Evolutionary conservation across 805 yeast species (phyloP).

Genomic region (Starmerella cellae): DNA sequence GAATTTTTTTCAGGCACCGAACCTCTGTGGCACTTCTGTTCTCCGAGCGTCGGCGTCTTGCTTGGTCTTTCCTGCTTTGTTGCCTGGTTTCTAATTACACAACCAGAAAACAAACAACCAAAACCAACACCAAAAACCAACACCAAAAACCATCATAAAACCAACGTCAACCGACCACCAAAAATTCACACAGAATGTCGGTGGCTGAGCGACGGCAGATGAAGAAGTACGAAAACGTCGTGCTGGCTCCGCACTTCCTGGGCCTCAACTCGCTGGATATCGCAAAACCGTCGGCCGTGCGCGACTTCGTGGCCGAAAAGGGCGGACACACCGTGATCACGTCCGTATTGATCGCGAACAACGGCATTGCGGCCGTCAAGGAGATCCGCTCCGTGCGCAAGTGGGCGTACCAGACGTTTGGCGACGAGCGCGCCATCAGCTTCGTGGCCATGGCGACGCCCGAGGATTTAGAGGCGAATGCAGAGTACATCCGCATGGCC

Average conservation of each 20-base stretch:
- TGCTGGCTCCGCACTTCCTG: conserved; percentile 57
- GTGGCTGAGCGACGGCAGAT: conserved; percentile 13
- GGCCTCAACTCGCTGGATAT: conserved; percentile 67
- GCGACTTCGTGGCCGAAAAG: conserved; percentile 69
- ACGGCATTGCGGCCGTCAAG: conserved; percentile 98
- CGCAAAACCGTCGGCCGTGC: conserved; percentile 60
- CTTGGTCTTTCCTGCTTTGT: too few species aligned
- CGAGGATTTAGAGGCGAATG: conserved; percentile 93
- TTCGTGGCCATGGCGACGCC: conserved; percentile 99
- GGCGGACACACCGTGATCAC: conserved; percentile 93
- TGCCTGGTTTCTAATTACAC: too few species aligned
- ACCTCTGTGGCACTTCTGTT: too few species aligned
- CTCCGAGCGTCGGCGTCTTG: too few species aligned
- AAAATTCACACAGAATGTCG: conserved; percentile 4
- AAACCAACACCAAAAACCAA: too few species aligned
- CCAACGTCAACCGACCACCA: neutral
- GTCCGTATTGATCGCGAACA: conserved; percentile 78
- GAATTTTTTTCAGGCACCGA: too few species aligned
- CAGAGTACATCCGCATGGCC: conserved; percentile 97
- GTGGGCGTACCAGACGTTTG: conserved; percentile 99
- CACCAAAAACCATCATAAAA: neutral
- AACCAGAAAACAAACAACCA: too few species aligned
- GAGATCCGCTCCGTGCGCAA: conserved; percentile 94
- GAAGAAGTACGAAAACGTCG: conserved; percentile 23
- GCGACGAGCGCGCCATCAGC: conserved; percentile 82